Base-by-base conservation (phyloP, 208 protist species). In the Crithidia fasciculata region DNA sequence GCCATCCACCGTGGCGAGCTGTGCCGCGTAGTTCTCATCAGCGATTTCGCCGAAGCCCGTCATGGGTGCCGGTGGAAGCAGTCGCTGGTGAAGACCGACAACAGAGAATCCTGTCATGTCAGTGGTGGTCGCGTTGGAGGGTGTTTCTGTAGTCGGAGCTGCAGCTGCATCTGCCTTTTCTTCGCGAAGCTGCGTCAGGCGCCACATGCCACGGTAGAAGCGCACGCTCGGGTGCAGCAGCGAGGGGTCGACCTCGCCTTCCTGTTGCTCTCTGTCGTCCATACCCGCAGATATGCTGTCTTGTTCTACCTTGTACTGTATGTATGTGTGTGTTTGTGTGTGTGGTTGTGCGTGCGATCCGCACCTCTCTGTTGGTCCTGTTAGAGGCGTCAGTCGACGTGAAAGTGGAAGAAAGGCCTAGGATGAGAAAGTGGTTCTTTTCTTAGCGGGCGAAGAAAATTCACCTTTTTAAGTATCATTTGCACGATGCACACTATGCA, bases 21-120 rank as follows among this genome's bases (percentile, higher is more conserved):
- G 83, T 57, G 72, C 41, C 7, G 92, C 85, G 44, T 93, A 90
- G 69, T 80, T 73, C 76, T 96, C 89, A n/a, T 85, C 76, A 7
- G 77, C 75, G 13, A 84, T 77, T 43, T 86, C 83, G 59, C 58
- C 69, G 0, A 80, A 19, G 0, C 72, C 69, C 53, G 60, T 76
- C 5, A 86, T 66, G 0, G 58, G 63, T 4, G 81, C 78, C 0
- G 88, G 84, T 3, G 89, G 92, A n/a, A 96, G 76, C 15, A 96
- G 81, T 41, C 45, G 76, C 56, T 88, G 78, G 61, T 96, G 92
- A 19, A 96, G 80, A 39, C 69, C 74, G 52, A 96, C 86, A 5
- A 91, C 78, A 66, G 74, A 85, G 7, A 95, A 10, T 49, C 44
- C 8, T 49, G 44, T 10, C 44, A 13, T 49, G 8, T 10, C 10